phyloP scores from a whole-genome alignment of 371 early-diverging fungal genomes.

The Umbelopsis sp. region DNA sequence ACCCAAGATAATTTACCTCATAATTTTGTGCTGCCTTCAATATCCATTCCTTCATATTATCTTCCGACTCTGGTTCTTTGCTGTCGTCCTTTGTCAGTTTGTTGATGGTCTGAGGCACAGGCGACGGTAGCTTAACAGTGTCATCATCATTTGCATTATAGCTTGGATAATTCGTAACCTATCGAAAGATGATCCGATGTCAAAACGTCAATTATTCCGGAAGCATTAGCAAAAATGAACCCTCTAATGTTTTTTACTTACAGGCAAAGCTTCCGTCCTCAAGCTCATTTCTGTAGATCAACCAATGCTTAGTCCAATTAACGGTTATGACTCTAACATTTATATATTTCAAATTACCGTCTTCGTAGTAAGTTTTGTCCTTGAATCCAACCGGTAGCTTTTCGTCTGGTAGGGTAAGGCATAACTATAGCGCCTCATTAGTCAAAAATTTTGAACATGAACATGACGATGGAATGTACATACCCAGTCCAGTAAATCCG shows the following conservation, averaged over 20 bases:
- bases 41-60: conserved; percentile 37
- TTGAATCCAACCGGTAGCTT: conserved; percentile 61
- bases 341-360: conserved; percentile 28
- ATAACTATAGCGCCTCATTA: conserved; percentile 37
- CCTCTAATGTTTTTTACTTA: neutral
- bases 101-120: neutral
- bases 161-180: neutral
- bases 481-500: conserved; percentile 66
- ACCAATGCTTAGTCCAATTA: neutral
- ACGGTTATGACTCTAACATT: neutral
- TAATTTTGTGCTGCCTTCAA: conserved; percentile 36
- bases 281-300: neutral
- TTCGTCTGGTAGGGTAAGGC: conserved; percentile 59
- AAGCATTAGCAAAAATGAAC: no score
- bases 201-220: no score
- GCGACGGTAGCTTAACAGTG: conserved; percentile 6
- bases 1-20: conserved; percentile 17
- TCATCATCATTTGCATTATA: neutral
- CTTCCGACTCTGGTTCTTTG: neutral
- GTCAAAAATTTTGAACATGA: neutral
- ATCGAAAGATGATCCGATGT: no score
- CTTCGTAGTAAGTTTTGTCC: conserved; percentile 61
- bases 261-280: neutral
- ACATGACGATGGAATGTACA: neutral
- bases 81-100: conserved; percentile 15